Percentiles rank a stretch among this genome's conserved stretches.
These are phyloP conservation scores for Diversispora eburnea DNA, from an alignment of 192 early-diverging fungal genomes.

Conservation along the genomic window DNA sequence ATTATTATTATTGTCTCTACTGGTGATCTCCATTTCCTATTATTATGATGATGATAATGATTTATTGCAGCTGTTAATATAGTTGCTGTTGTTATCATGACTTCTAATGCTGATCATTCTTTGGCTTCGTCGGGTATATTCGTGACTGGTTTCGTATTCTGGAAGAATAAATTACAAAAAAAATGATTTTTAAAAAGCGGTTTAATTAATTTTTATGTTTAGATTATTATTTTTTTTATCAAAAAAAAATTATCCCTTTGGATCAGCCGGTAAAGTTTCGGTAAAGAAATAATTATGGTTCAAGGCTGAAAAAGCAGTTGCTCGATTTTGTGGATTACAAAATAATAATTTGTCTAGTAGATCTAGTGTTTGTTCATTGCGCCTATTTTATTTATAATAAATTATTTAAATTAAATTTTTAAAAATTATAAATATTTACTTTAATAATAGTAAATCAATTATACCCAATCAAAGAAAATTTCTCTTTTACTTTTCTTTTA, in stretches of 20 bases:
- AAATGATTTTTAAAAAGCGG: neutral
- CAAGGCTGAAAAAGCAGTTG: slow-evolving; percentile 71
- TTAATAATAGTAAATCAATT: neutral
- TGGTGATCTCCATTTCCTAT: too few species aligned
- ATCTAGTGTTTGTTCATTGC: slow-evolving; percentile 60
- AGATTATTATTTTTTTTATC: neutral
- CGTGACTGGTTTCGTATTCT: slow-evolving; percentile 74
- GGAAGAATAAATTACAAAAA: slow-evolving; percentile 46
- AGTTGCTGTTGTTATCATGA: too few species aligned
- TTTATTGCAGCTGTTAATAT: too few species aligned
- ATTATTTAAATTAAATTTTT: neutral
- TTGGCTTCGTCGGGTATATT: slow-evolving; percentile 59
- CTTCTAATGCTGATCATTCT: neutral
- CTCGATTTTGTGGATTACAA: slow-evolving; percentile 70
- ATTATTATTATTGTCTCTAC: too few species aligned
- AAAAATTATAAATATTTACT: neutral
- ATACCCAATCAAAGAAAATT: slow-evolving; percentile 30
- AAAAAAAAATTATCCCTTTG: slow-evolving; percentile 48
- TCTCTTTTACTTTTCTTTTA: too few species aligned
- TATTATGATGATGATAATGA: too few species aligned
- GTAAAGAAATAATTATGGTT: slow-evolving; percentile 80
- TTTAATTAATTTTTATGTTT: neutral
- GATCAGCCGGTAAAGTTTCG: slow-evolving; percentile 65
- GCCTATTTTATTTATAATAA: slow-evolving; percentile 26
- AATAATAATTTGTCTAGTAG: slow-evolving; percentile 76